A percentile compares a stretch with the other conserved stretches of the same genome.
These are phyloP conservation scores for Botrytis fabae DNA, from an alignment of 2,329 filamentous ascomycete species.

Conservation along the genomic window DNA sequence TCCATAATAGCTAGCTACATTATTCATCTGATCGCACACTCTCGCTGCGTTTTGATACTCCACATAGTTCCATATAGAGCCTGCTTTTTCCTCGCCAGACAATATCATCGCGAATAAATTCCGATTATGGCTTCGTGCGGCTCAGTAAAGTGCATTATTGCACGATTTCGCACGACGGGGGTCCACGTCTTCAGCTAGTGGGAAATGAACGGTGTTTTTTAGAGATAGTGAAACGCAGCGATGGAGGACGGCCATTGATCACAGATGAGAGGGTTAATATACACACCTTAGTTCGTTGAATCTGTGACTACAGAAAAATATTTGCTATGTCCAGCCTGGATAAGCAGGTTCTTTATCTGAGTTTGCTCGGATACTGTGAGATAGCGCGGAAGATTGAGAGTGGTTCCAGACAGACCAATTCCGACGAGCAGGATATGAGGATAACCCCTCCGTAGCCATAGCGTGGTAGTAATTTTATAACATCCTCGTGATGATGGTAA, in stretches of 20 bases:
- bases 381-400: constrained; percentile 23
- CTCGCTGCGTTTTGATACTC: constrained; percentile 27
- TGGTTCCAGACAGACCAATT: too few relatives aligned
- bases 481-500: not conserved
- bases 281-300: constrained; percentile 28
- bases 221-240: constrained; percentile 29
- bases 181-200: constrained; percentile 31
- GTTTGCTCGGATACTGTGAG: constrained; percentile 21
- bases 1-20: constrained; percentile 27
- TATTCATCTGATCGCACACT: constrained; percentile 26
- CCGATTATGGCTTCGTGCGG: constrained; percentile 32
- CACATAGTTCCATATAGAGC: constrained; percentile 41
- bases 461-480: constrained; percentile 26
- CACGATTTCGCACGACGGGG: constrained; percentile 25
- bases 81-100: constrained; percentile 43
- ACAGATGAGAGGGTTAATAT: constrained; percentile 27
- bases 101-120: constrained; percentile 41
- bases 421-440: not conserved
- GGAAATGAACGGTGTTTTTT: constrained; percentile 29
- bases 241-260: constrained; percentile 29
- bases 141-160: constrained; percentile 32
- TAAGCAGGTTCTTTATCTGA: constrained; percentile 24
- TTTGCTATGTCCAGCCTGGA: constrained; percentile 24
- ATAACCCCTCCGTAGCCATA: constrained; percentile 25
- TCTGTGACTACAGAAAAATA: constrained; percentile 20